Conservation (phyloP, 192 early-diverging fungal genomes). For the Neocallimastix lanati region DNA sequence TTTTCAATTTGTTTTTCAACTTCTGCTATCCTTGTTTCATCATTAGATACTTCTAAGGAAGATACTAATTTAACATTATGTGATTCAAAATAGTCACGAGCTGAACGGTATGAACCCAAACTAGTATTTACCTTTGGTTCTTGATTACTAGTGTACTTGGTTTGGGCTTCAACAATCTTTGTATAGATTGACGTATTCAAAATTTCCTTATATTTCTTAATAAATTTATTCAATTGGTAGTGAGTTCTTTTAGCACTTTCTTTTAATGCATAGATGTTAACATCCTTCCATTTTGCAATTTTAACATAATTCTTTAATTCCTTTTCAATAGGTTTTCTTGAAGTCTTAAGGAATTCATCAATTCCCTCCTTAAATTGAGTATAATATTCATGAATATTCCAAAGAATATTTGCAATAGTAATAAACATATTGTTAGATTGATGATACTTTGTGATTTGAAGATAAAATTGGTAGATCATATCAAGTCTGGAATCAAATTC, state of each 20-base stretch:
- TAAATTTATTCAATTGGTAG: conserved; percentile 72
- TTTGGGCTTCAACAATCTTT: neutral
- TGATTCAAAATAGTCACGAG: neutral
- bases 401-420: conserved; percentile 18
- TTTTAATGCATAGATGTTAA: conserved; percentile 76
- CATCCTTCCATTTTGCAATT: conserved; percentile 93
- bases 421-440: neutral
- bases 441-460: neutral
- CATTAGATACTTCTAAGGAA: neutral
- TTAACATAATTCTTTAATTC: conserved; percentile 85
- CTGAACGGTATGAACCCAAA: neutral
- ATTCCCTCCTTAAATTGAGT: conserved; percentile 45
- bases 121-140: neutral
- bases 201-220: conserved; percentile 65
- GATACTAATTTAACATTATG: neutral
- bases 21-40: neutral
- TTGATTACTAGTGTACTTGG: neutral
- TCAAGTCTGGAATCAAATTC: neutral
- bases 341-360: conserved; percentile 26
- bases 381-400: conserved; percentile 68
- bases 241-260: conserved; percentile 84
- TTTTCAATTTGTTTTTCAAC: conserved; percentile 1
- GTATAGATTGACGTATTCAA: conserved; percentile 44
- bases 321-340: conserved; percentile 58
- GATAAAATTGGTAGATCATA: neutral